Base-by-base conservation (phyloP, 495 filamentous ascomycete genomes). In the Aspergillus taichungensis region DNA sequence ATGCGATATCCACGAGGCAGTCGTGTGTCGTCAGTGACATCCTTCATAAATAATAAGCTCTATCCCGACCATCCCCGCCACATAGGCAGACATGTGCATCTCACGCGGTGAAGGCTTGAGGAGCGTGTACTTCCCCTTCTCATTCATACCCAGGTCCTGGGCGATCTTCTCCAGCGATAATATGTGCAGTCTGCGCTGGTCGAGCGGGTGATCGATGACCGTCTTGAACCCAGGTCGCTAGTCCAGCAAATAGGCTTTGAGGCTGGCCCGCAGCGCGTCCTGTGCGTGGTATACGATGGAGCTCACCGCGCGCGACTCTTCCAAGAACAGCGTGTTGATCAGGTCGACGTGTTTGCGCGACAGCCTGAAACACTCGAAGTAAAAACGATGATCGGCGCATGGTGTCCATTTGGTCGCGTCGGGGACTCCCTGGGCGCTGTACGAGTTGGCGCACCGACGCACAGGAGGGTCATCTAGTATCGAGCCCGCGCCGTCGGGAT, bases 271-370 rank as follows among this genome's bases (percentile, higher is more conserved):
- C 13, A 42, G 40, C 30, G 40, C 27, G 9, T n/a, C 3, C 10
- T 13, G 24, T 28, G 50, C 47, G 33, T 33, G 30, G 13, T 42
- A 52, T 8, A 40, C 45, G 9, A 52, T 34, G 11, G 39, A 14
- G 31, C 30, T n/a, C 29, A 12, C 38, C 9, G n/a, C 14, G 31
- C 37, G 29, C 13, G 46, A 46, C 12, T 72, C 56, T 45, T 75
- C 65, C 3, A 76, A 44, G 10, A 74, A 39, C 10, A 73, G 54
- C 6, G 39, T 37, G 46, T 73, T 74, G 44, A 76, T 74, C 18
- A 38, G 65, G 31, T 69, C 43, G 34, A 68, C 61, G 42, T 74
- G 56, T 9, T 56, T 37, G 7, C 46, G 48, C 3, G 37, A 38
- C 27, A 72, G 46, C 3, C 54, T 43, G 35, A 68, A 71, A 42